Conservation (phyloP, 345 rosid species). For the Brassica carinata region DNA sequence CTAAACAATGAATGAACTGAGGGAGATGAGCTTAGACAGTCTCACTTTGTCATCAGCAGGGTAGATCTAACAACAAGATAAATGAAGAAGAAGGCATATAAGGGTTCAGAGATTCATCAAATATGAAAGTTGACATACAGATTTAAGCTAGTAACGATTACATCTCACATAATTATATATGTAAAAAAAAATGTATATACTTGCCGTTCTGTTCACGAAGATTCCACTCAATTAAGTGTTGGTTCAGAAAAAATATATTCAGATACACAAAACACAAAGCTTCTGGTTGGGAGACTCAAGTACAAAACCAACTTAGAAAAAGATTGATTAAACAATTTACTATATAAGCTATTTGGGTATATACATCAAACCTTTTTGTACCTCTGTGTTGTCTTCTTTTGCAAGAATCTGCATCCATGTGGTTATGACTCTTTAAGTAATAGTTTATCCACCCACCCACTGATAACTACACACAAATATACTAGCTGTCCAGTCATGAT, state of each 20-base stretch:
- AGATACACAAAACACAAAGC: conserved; percentile 19
- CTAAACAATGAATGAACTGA: neutral
- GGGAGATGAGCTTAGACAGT: neutral
- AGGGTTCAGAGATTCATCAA: neutral
- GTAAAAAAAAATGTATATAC: neutral
- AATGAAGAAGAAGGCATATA: neutral
- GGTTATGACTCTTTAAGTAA: neutral
- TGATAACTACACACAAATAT: neutral
- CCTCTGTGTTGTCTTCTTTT: conserved; percentile 7
- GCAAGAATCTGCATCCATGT: neutral
- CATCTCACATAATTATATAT: neutral
- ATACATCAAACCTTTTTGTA: conserved; percentile 4
- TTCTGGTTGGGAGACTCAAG: neutral
- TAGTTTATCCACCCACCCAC: conserved; percentile 12
- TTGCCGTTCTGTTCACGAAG: neutral
- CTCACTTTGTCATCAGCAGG: neutral
- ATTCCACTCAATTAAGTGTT: neutral
- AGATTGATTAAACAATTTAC: neutral
- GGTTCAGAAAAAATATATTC: neutral
- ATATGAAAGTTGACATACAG: neutral
- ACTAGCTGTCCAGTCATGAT: conserved; percentile 71
- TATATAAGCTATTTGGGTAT: no score
- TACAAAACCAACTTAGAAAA: conserved; percentile 13
- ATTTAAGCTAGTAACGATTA: neutral
- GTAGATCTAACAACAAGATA: neutral